Conservation (phyloP, 192 early-diverging fungal species). For the Umbelopsis ramanniana region DNA sequence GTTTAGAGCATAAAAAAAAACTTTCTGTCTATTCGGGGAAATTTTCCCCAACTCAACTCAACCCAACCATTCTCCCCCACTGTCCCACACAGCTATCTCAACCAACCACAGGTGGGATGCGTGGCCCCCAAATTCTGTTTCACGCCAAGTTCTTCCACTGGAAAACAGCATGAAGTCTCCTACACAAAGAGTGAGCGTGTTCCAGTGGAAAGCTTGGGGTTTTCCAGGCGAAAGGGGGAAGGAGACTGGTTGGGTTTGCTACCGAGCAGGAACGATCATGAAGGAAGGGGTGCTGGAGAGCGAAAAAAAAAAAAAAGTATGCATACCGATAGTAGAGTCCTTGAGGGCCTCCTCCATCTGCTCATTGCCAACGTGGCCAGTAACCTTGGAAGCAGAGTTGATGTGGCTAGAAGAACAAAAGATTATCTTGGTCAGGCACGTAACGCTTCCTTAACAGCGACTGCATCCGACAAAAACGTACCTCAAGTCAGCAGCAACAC, state of each 20-base stretch:
- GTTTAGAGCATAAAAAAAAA: neutral
- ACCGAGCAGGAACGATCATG: too few species aligned
- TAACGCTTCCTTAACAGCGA: neutral
- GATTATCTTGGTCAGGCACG: neutral
- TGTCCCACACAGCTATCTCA: neutral
- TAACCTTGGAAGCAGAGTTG: constrained; percentile 44
- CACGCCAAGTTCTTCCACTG: too few species aligned
- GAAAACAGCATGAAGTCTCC: too few species aligned
- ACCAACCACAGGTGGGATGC: neutral
- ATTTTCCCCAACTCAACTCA: constrained; percentile 10
- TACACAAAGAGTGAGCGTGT: too few species aligned
- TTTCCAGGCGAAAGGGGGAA: too few species aligned
- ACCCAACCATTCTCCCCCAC: neutral
- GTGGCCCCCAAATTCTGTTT: neutral
- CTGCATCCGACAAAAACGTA: constrained; percentile 58
- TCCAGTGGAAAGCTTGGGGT: too few species aligned
- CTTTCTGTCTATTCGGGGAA: constrained; percentile 11
- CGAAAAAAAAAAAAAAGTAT: neutral
- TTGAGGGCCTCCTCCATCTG: constrained; percentile 73
- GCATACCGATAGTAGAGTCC: constrained; percentile 54
- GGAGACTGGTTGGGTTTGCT: too few species aligned
- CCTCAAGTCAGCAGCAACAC: constrained; percentile 95
- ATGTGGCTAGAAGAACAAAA: constrained; percentile 28
- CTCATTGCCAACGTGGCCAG: constrained; percentile 67
- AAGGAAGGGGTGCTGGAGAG: neutral